Percentiles rank a stretch among this genome's conserved stretches.
phyloP scores from a whole-genome alignment of 2,329 filamentous ascomycete species.

The Triangularia setosa region DNA sequence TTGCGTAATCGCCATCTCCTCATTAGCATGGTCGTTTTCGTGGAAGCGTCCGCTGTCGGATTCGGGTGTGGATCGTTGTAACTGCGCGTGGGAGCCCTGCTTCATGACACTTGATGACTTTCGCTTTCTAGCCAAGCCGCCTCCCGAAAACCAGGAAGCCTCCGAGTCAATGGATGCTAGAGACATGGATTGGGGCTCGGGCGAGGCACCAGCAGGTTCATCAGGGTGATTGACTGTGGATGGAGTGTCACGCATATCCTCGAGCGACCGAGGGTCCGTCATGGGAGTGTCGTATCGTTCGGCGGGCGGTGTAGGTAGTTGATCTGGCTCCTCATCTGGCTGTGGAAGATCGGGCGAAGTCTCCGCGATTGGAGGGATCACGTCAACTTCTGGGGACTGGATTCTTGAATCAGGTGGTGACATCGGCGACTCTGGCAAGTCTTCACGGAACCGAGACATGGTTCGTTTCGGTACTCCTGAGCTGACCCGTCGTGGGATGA shows the following conservation, averaged over 20 bases:
- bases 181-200: slow-evolving; percentile 70
- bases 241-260: slow-evolving; percentile 42
- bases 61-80: slow-evolving; percentile 41
- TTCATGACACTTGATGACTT: slow-evolving; percentile 40
- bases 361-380: slow-evolving; percentile 27
- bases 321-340: slow-evolving; percentile 19
- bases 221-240: slow-evolving; percentile 40
- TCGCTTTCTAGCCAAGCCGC: slow-evolving; percentile 38
- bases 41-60: slow-evolving; percentile 39
- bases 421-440: slow-evolving; percentile 78
- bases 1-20: slow-evolving; percentile 61
- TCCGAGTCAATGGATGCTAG: slow-evolving; percentile 94
- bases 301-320: slow-evolving; percentile 30
- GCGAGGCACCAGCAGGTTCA: slow-evolving; percentile 43
- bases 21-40: slow-evolving; percentile 47
- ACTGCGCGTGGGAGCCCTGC: slow-evolving; percentile 14
- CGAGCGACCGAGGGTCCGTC: slow-evolving; percentile 41
- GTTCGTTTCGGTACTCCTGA: slow-evolving; percentile 66
- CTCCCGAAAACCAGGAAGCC: slow-evolving; percentile 89
- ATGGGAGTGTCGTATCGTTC: slow-evolving; percentile 43
- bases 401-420: slow-evolving; percentile 82
- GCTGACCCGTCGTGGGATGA: slow-evolving; percentile 34
- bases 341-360: slow-evolving; percentile 20
- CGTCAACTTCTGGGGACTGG: slow-evolving; percentile 68
- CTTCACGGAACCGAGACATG: slow-evolving; percentile 87